Evolutionary conservation across 805 yeast species (phyloP).

Genomic region (Starmerella stigmatis): DNA sequence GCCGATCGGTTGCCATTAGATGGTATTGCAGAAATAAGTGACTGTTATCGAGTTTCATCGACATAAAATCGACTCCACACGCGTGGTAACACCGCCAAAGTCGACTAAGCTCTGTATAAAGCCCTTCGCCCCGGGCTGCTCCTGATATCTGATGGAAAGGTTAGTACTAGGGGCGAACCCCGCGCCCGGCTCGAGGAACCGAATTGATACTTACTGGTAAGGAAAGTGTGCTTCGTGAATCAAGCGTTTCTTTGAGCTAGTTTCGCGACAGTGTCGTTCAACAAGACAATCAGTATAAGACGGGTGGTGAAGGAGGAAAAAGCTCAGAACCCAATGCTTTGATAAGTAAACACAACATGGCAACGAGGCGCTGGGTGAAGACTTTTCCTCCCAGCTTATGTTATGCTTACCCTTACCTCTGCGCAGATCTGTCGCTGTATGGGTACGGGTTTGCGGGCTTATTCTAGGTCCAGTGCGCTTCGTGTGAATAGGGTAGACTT

Average conservation of each 20-base stretch:
- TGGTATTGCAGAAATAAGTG: no score
- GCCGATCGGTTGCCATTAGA: no score
- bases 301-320: constrained; percentile 4
- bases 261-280: constrained; percentile 1
- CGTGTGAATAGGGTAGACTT: no score
- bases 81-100: no score
- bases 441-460: no score
- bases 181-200: neutral
- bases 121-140: no score
- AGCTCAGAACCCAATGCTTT: neutral
- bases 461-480: no score
- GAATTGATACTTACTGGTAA: constrained; percentile 20
- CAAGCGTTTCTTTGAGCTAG: constrained; percentile 5
- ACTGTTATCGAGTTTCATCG: no score
- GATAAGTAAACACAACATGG: constrained; percentile 5
- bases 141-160: neutral
- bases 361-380: constrained; percentile 5
- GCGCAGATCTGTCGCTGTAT: no score
- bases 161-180: no score
- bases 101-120: no score
- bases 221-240: constrained; percentile 11
- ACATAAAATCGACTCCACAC: no score
- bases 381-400: constrained; percentile 6
- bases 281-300: constrained; percentile 3
- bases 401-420: neutral